phyloP scores from a whole-genome alignment of 2,329 filamentous ascomycete genomes.

The Tothia fuscella region DNA sequence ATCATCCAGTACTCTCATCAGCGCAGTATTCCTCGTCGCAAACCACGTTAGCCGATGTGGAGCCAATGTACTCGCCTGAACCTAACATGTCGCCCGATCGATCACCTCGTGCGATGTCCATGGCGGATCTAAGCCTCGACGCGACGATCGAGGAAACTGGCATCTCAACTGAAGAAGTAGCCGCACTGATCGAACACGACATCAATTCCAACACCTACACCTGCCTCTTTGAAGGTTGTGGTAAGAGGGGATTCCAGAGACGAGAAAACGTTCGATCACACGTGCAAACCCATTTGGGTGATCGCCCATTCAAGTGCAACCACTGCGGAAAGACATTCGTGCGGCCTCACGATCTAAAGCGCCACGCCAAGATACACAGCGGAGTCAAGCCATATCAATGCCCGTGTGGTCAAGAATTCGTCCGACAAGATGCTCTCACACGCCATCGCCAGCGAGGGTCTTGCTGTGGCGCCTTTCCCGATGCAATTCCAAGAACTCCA shows the following conservation, averaged over 20 bases:
- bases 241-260: conserved; percentile 73
- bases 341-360: conserved; percentile 90
- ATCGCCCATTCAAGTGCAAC: conserved; percentile 88
- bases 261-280: conserved; percentile 99
- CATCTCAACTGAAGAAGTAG: conserved; percentile 66
- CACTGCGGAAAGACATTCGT: conserved; percentile 94
- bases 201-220: conserved; percentile 32
- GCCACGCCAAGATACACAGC: conserved; percentile 94
- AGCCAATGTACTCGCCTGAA: conserved; percentile 15
- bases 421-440: conserved; percentile 87
- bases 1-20: conserved; percentile 15
- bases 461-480: conserved; percentile 91
- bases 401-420: conserved; percentile 88
- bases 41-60: conserved; percentile 14
- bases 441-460: conserved; percentile 90
- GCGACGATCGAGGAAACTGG: conserved; percentile 62
- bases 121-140: conserved; percentile 42
- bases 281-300: conserved; percentile 93
- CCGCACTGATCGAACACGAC: conserved; percentile 36
- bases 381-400: conserved; percentile 93
- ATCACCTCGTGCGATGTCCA: conserved; percentile 32
- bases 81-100: conserved; percentile 18
- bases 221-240: conserved; percentile 54
- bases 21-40: conserved; percentile 10
- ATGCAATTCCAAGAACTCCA: conserved; percentile 37